Base-by-base conservation (phyloP, 257 asterid species). In the Nicotiana paniculata region DNA sequence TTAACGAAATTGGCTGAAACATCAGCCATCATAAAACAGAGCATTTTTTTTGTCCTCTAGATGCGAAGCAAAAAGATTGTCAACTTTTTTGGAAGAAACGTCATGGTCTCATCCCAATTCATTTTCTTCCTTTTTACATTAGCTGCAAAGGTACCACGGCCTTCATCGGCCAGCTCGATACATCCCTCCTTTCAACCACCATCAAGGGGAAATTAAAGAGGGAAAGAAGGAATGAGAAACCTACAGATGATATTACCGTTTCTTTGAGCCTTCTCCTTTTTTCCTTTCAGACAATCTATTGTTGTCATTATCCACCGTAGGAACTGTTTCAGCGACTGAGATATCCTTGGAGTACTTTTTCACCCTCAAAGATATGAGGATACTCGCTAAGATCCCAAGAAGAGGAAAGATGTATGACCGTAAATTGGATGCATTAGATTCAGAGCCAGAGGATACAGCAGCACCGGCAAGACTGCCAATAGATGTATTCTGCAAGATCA, bases 391-490 rank as follows among this genome's bases (percentile, higher is more conserved):
- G 79, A 96, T 89, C 64, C 99, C 99, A 28, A 94, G 90, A 84
- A 93, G 91, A 48, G 99, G 99, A 80, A 93, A 91, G 8, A 88
- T 78, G 76, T 91, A 93, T 4, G 99, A 93, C 93, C 94, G 86
- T 82, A 93, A 81, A 85, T 88, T 92, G 57, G 91, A 87, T 80
- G 28, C 82, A 70, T 84, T 72, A 43, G 93, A 82, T 61, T 90
- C 98, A 16, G 98, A 90, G 5, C 93, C 95, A 21, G 98, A 91
- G 63, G 94, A 88, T 48, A 93, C 97, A 54, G 98, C 97, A 77
- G 97, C 95, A 80, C 94, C 90, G 9, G 99, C 99, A 62, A 96
- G 98, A 87, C 99, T 96, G 82, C 98, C 99, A 39, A 96, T 90
- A 28, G 98, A 94, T 63, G 99, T 94, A 77, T 96, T 96, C 91